Evolutionary conservation across 371 early-diverging fungal genomes (phyloP).

Genomic region (Mortierella sp.): DNA sequence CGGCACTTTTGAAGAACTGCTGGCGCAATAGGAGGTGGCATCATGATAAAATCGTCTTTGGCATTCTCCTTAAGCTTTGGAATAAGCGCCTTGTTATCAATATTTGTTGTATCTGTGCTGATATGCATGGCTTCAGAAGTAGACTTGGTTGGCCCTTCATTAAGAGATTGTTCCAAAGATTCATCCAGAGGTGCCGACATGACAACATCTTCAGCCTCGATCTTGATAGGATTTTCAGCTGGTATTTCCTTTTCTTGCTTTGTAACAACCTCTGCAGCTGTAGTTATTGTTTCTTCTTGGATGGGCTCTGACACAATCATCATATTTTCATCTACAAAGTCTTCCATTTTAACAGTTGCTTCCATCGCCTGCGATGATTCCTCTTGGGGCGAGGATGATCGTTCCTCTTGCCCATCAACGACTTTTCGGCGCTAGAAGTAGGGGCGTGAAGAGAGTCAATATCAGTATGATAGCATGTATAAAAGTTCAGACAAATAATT

Average conservation of each 20-base stretch:
- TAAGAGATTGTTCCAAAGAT: slow-evolving; percentile 4
- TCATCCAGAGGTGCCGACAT: slow-evolving; percentile 15
- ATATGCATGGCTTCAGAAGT: slow-evolving; percentile 2
- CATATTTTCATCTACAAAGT: slow-evolving; percentile 44
- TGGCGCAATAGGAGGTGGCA: slow-evolving; percentile 58
- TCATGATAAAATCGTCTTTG: slow-evolving; percentile 52
- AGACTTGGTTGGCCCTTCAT: slow-evolving; percentile 7
- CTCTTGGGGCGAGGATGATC: slow-evolving; percentile 2
- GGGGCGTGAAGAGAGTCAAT: not conserved
- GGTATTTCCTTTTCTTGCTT: slow-evolving; percentile 60
- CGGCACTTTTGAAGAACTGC: slow-evolving; percentile 49
- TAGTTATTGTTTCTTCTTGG: slow-evolving; percentile 44
- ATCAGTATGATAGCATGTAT: not conserved
- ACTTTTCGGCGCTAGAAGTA: slow-evolving; percentile 24
- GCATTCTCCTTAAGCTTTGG: slow-evolving; percentile 48
- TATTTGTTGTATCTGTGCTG: slow-evolving; percentile 7
- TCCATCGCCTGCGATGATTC: slow-evolving; percentile 26
- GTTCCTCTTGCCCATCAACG: not conserved
- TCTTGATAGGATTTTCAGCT: slow-evolving; percentile 29
- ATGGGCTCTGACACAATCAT: slow-evolving; percentile 25
- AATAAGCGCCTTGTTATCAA: slow-evolving; percentile 35
- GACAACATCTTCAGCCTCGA: slow-evolving; percentile 44
- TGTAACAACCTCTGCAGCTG: slow-evolving; percentile 65
- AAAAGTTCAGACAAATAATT: not conserved
- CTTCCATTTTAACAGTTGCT: slow-evolving; percentile 37